These are phyloP conservation scores for Crithidia brevicula DNA, from an alignment of 208 protist genomes.

Conservation along the genomic window DNA sequence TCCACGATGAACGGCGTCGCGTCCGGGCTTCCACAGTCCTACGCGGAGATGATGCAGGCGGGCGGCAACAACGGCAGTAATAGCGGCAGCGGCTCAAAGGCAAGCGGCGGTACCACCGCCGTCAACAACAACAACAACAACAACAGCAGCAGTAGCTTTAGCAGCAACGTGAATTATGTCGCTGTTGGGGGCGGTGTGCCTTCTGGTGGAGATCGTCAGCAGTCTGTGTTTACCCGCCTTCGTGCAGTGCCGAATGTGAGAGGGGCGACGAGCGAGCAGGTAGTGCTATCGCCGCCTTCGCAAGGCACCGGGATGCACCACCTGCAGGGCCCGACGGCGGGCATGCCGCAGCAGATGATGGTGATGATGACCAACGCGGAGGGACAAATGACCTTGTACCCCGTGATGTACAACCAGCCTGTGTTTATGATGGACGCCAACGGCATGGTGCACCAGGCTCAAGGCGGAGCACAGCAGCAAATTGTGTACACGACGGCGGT, in stretches of 20 bases:
- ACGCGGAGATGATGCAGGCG: conserved; percentile 1
- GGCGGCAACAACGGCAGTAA: conserved; percentile 4
- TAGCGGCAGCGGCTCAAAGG: too few species aligned
- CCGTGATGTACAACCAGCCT: conserved; percentile 29
- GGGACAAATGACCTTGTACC: conserved; percentile 29
- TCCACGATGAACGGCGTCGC: background rate
- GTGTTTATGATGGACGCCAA: conserved; percentile 19
- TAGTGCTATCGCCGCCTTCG: conserved; percentile 10
- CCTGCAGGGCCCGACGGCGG: background rate
- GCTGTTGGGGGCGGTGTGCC: background rate
- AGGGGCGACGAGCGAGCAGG: conserved; percentile 1
- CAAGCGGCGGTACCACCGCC: background rate
- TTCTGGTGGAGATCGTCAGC: background rate
- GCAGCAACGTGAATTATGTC: background rate
- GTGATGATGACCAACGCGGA: conserved; percentile 32
- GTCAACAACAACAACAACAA: background rate
- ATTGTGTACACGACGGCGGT: conserved; percentile 15
- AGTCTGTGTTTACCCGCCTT: conserved; percentile 13
- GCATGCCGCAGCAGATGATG: conserved; percentile 28
- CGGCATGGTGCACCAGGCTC: conserved; percentile 15
- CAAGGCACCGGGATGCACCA: background rate
- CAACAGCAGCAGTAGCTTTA: background rate
- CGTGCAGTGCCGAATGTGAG: background rate
- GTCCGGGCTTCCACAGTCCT: background rate
- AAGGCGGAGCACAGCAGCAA: background rate